Base-by-base conservation (phyloP, 2,329 filamentous ascomycete genomes). In the Elsinoe perseae region DNA sequence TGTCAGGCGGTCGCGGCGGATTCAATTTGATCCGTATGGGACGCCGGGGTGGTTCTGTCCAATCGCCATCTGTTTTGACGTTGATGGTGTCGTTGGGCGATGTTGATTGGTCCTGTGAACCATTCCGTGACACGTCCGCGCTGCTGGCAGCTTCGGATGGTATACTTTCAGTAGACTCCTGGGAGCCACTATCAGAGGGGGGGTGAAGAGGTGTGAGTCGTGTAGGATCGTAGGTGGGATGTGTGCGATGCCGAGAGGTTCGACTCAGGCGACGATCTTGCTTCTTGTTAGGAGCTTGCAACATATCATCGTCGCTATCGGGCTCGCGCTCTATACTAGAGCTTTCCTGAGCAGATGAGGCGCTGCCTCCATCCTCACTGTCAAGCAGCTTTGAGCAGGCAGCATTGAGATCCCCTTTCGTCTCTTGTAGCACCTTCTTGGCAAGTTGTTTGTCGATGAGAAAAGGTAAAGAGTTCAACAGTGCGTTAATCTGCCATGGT, bases 401-500 rank as follows among this genome's bases (percentile, higher is more conserved):
- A 25, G 71, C 66, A 61, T 80, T 73, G 43, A 83, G 72, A 61
- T 80, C 75, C 40, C 80, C 79, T 50, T 75, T 77, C 56, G 73
- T 75, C 60, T 76, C 73, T 62, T 78, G 72, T 28, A 83, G 70
- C 58, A 76, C 73, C 60, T 76, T 73, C 50, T 76, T 75, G 58
- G 82, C 78, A 21, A 73, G 74, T 25, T 70, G 71, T 38, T 75
- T 74, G 61, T 80, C 75, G 40, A 74, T 72, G 53, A 74, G 70
- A 56, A 74, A 76, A 18, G 78, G 78, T 8, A 82, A 67, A 3
- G 76, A 76, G 60, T 75, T 74, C 53, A 73, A 68, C 6, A 82
- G 78, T 4, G 73, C 71, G 34, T 78, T 75, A 50, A 82, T 76
- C 70, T 80, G 80, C 79, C 78, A 82, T 1, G 77, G 75, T 52